Percentiles rank a stretch among this genome's conserved stretches.
These are phyloP conservation scores for Litsea cubeba DNA, from an alignment of 164 flowering plant species.

Conservation along the genomic window DNA sequence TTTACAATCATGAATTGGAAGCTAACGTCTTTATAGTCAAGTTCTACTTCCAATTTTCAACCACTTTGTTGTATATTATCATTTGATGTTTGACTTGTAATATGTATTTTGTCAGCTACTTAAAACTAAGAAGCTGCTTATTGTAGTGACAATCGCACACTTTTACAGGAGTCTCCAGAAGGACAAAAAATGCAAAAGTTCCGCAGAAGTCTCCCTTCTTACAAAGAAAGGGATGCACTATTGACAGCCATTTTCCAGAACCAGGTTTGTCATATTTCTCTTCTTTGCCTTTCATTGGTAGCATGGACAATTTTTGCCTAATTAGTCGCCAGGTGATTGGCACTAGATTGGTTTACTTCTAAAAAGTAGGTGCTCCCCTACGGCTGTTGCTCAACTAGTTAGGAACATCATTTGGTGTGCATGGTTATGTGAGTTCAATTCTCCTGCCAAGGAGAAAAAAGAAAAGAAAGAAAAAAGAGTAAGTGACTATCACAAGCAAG, in stretches of 20 bases:
- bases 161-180: constrained; percentile 65
- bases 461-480: too few species aligned
- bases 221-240: constrained; percentile 72
- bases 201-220: constrained; percentile 77
- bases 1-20: neutral
- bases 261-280: constrained; percentile 50
- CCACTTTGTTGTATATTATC: neutral
- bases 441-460: too few species aligned
- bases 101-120: neutral
- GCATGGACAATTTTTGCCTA: neutral
- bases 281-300: neutral
- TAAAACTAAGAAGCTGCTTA: neutral
- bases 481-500: too few species aligned
- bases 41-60: neutral
- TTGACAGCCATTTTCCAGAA: constrained; percentile 56
- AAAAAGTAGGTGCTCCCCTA: too few species aligned
- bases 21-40: neutral
- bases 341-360: neutral
- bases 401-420: too few species aligned
- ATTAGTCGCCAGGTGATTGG: neutral
- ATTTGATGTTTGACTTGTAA: neutral
- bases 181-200: constrained; percentile 67
- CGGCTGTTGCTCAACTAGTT: too few species aligned
- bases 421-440: too few species aligned
- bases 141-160: neutral